These are phyloP conservation scores for Macroventuria anomochaeta DNA, from an alignment of 2,329 filamentous ascomycete species.

Conservation along the genomic window DNA sequence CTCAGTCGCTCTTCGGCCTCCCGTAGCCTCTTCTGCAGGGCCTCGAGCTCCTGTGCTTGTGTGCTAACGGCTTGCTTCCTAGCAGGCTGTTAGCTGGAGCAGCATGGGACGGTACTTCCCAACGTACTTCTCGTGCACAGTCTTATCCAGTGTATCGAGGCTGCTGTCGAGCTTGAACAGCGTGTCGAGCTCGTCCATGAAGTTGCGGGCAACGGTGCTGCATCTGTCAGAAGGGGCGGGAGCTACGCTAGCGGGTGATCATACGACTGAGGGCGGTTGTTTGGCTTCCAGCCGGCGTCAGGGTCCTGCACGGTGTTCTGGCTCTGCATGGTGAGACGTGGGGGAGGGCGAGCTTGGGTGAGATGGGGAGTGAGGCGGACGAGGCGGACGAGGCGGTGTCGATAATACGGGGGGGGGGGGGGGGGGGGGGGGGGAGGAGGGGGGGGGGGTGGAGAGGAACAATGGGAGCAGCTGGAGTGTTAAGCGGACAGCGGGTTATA, in stretches of 20 bases:
- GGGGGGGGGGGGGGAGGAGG: not conserved
- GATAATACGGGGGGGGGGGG: not conserved
- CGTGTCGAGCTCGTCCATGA: slow-evolving; percentile 84
- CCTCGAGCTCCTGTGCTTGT: slow-evolving; percentile 80
- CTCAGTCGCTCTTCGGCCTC: slow-evolving; percentile 81
- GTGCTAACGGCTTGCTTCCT: slow-evolving; percentile 81
- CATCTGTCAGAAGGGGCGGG: slow-evolving; percentile 35
- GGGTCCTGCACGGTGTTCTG: slow-evolving; percentile 49
- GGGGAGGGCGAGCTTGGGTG: slow-evolving; percentile 20
- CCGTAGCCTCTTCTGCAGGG: slow-evolving; percentile 80
- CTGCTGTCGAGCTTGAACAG: slow-evolving; percentile 88
- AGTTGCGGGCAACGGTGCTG: slow-evolving; percentile 86
- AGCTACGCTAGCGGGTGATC: slow-evolving; percentile 47
- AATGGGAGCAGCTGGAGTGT: slow-evolving; percentile 3
- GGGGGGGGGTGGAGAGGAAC: not conserved
- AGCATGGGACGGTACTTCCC: not conserved
- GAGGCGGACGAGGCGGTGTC: not conserved
- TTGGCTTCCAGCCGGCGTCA: slow-evolving; percentile 82
- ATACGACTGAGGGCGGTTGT: slow-evolving; percentile 82
- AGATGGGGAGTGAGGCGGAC: slow-evolving; percentile 12
- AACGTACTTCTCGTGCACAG: slow-evolving; percentile 80
- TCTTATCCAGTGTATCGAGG: slow-evolving; percentile 73
- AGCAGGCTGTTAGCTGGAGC: slow-evolving; percentile 21
- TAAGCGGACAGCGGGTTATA: slow-evolving; percentile 18
- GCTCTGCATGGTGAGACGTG: slow-evolving; percentile 32